Evolutionary conservation across 305 asterid genomes (phyloP), one percentile per base, ranked within the genome.

Genomic region (Ilex paraguariensis): DNA sequence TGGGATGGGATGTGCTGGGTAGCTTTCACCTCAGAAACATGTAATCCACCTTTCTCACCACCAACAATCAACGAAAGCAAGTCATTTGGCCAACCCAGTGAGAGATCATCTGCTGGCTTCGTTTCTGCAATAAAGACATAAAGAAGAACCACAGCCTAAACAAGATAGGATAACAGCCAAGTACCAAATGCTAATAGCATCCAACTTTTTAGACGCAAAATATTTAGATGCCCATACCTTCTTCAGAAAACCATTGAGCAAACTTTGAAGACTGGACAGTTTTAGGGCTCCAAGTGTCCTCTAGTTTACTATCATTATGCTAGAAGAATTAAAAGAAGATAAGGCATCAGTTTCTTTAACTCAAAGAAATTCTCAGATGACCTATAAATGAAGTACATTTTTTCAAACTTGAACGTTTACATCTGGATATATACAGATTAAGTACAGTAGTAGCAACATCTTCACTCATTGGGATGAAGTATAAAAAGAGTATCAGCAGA

Each of bases 161-260:
- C 9, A 51, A 48, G 56, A 72, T 5, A 51, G 57, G 13, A 58
- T n/a, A 28, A 31, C 42, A 1, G 6, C 39, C 17, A 45, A 51
- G 33, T 10, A 33, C 2, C 13, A 52, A 36, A 4, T 36, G 42
- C 42, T 8, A 36, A 8, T 36, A 36, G 9, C 42, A 36, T 52
- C 59, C 48, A 67, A 10, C 32, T 36, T 36, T 36, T 36, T 36
- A 36, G 42, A 8, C 9, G 42, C 42, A 8, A 8, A 52, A 45
- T 61, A 12, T 42, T 60, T 54, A 68, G 32, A 62, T 28, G 49
- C 42, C 54, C 50, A 40, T 72, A 94, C 99, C 99, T 75, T 87
- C 99, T 79, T 82, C 94, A 44, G 61, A 79, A 77, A 94, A 91
- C 98, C 96, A 91, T 56, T 73, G 95, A 66, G 96, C 87, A 78